These are phyloP conservation scores for Eragrostis tef DNA, from an alignment of 202 grass and related monocot genomes.

Conservation along the genomic window DNA sequence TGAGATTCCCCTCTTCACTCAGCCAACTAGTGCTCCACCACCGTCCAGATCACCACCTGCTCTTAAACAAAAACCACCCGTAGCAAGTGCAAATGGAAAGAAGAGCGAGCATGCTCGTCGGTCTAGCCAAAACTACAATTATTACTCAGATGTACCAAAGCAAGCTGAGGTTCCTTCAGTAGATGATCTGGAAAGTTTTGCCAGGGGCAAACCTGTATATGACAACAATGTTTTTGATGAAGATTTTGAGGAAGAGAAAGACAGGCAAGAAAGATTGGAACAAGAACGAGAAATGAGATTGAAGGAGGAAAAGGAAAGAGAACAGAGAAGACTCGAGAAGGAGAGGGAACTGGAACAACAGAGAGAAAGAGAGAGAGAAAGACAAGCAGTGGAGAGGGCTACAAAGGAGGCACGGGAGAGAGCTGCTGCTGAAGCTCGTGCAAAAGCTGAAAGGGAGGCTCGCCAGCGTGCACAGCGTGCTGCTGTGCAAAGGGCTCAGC, in stretches of 20 bases:
- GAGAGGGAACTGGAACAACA: slow-evolving; percentile 57
- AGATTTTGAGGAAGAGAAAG: slow-evolving; percentile 67
- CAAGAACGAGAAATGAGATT: slow-evolving; percentile 54
- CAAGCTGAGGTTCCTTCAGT: slow-evolving; percentile 54
- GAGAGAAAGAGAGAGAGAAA: slow-evolving; percentile 58
- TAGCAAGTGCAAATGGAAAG: slow-evolving; percentile 48
- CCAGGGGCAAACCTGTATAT: slow-evolving; percentile 54
- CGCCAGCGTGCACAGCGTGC: slow-evolving; percentile 55
- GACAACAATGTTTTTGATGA: slow-evolving; percentile 59
- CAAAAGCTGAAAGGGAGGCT: slow-evolving; percentile 67
- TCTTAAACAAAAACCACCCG: slow-evolving; percentile 55
- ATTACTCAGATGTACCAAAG: slow-evolving; percentile 56
- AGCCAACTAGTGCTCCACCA: slow-evolving; percentile 77
- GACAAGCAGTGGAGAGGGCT: slow-evolving; percentile 78
- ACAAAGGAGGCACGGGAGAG: slow-evolving; percentile 69
- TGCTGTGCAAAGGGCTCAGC: slow-evolving; percentile 68
- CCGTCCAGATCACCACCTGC: slow-evolving; percentile 78
- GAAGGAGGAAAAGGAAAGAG: slow-evolving; percentile 58
- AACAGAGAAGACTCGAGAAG: slow-evolving; percentile 59
- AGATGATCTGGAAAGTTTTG: slow-evolving; percentile 74
- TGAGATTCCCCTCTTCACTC: slow-evolving; percentile 94
- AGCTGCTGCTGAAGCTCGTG: slow-evolving; percentile 64
- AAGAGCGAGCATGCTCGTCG: slow-evolving; percentile 38
- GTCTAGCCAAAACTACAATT: slow-evolving; percentile 58
- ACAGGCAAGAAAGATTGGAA: slow-evolving; percentile 54